Evolutionary conservation across 352 stramenopile genomes (phyloP), one percentile per base, ranked within the genome.

Genomic region (Phytopythium montanum): DNA sequence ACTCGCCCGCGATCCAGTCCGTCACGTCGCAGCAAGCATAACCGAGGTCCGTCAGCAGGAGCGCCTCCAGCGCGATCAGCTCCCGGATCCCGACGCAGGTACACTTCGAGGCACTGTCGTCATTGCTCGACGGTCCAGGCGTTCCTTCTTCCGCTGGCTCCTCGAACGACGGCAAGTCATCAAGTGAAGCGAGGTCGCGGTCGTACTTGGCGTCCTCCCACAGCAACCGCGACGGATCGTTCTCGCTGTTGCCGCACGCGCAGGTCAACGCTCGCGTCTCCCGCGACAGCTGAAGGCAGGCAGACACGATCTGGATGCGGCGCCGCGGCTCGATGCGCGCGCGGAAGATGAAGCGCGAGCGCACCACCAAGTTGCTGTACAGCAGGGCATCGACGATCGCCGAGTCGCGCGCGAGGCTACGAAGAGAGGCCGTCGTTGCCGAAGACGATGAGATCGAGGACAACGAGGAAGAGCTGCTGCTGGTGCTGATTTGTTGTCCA

Each of bases 141-240:
- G n/a, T 10, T 16, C 23, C 16, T 14, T 36, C 21, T 19, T 31
- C 13, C 45, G 89, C 69, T 3, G 58, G 50, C 3, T 85, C 65
- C 59, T 88, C 79, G 51, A 89, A 92, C 19, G 69, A 85, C n/a
- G 81, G 78, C 16, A 90, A 54, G 12, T 65, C 73, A 28, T 91
- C 80, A 26, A 90, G 57, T 16, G 86, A 63, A n/a, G 66, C 73
- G 10, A 92, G 67, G 33, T 88, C 75, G 16, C 80, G 79, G 38
- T 88, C 81, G 44, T 74, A 83, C 51, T 90, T 90, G n/a, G 79
- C 75, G 33, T 92, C 82, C 54, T 89, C 82, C 79, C 77, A 90
- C 13, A 91, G 34, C 31, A 93, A 59, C 2, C 72, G 59, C 25
- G 67, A 75, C 58, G 81, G 73, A 31, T 94, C 79, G 56, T 94